Percentiles rank a stretch among this genome's conserved stretches.
Conservation (phyloP, 176 grass and related monocot genomes). For the Cenchrus americanus region DNA sequence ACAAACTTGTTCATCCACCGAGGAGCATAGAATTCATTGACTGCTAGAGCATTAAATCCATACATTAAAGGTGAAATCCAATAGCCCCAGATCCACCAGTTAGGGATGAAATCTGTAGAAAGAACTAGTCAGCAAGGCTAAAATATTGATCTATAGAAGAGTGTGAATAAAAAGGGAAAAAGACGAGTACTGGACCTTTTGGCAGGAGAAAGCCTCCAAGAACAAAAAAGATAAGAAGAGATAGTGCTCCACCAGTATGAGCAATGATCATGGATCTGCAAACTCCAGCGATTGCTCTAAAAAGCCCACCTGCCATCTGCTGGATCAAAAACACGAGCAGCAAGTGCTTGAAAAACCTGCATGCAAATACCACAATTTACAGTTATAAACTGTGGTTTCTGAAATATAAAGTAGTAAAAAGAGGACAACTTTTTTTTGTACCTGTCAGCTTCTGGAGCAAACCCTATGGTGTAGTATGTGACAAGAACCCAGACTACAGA, state of each 20-base stretch:
- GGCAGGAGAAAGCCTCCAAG: constrained; percentile 96
- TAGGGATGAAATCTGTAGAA: constrained; percentile 73
- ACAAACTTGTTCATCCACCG: constrained; percentile 85
- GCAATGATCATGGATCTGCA: constrained; percentile 95
- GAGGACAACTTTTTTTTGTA: constrained; percentile 34
- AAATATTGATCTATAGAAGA: constrained; percentile 14
- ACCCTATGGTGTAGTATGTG: constrained; percentile 89
- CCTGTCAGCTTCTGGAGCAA: constrained; percentile 90
- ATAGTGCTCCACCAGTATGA: constrained; percentile 87
- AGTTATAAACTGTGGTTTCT: constrained; percentile 9
- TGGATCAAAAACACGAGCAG: constrained; percentile 87
- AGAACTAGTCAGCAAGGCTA: constrained; percentile 37
- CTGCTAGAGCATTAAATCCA: constrained; percentile 84
- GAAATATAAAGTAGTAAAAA: background rate
- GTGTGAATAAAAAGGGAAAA: constrained; percentile 7
- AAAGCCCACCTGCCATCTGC: constrained; percentile 91
- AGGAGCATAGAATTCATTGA: constrained; percentile 94
- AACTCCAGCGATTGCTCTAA: constrained; percentile 82
- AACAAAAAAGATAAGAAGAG: constrained; percentile 81
- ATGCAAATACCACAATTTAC: constrained; percentile 32
- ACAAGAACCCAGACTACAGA: constrained; percentile 79
- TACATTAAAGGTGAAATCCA: constrained; percentile 94
- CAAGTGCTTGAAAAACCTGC: constrained; percentile 98
- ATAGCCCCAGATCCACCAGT: constrained; percentile 99
- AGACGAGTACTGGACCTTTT: constrained; percentile 63